Evolutionary conservation across 1,139 yeast species (phyloP), one percentile per base, ranked within the genome.

Genomic region (Tardiomyces depauwii): DNA sequence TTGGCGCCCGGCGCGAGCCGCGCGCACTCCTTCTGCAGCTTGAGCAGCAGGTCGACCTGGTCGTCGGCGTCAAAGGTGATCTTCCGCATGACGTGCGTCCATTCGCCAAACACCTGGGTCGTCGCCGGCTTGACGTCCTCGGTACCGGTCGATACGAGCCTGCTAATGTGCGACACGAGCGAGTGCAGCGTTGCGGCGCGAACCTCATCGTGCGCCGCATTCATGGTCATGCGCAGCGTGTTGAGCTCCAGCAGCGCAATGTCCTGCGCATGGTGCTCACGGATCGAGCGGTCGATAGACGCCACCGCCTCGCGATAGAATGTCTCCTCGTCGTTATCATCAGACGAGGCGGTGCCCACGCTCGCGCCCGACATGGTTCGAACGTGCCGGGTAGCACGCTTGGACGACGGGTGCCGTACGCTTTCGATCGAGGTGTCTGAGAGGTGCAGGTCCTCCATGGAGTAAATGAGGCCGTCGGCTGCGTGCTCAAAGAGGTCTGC

Each of bases 221-320:
- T 88, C 91, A 89, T 83, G 54, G 96, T 85, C 98, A 93, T 91
- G 66, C 97, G 77, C 59, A 93, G 73, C 0, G 98, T 91, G 61
- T 89, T 89, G 58, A 91, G 75, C 65, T 91, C 98, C 53, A 93
- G 70, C 55, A 87, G 70, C 0, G 98, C 96, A 12, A 95, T 89
- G 60, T 91, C 97, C 51, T 87, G 73, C 58, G 85, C 94, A 64
- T 91, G 98, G 60, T 87, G 84, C 59, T 89, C 84, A 55, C 84
- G 91, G 63, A 91, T 76, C 0, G 98, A 93, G 59, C 98, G 76
- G 55, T 82, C 85, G 39, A 91, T 85, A 0, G 97, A 88, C n/a
- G 94, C 96, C 49, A 82, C 72, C 16, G 96, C 98, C 68, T 93
- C 98, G 47, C 74, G 74, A 54, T 77, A 75, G 64, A 93, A 91